Evolutionary conservation across 129 eudicot genomes (phyloP), one percentile per base, ranked within the genome.

Genomic region (Flaveria linearis): DNA sequence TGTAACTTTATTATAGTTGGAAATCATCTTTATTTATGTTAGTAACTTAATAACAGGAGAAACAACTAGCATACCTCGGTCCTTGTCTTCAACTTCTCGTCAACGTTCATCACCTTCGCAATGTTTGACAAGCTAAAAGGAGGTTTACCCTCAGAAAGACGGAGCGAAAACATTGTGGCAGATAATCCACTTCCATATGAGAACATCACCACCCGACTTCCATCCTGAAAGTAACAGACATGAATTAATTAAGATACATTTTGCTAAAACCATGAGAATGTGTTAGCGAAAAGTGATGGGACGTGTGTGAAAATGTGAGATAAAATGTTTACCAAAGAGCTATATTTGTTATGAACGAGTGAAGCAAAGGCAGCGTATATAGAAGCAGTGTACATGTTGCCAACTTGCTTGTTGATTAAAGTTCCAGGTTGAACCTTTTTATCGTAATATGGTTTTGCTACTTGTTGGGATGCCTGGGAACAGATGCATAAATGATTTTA

Each of bases 301-400:
- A 26, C 30, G 30, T 26, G 25, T 23, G 42, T 61, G 43, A 26
- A 61, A 61, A 26, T 5, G 68, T 6, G 12, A 17, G 42, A 9
- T 36, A 36, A 16, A 42, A 7, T 0, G 52, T 26, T 70, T 82
- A 92, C 97, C 97, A 92, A 69, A 67, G 92, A 28, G 84, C 81
- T 87, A 16, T 79, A 68, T 76, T 92, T 89, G 74, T 87, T 84
- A 86, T 92, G 97, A 71, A 92, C 46, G 33, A 92, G 91, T 43
- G 97, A 92, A 36, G 88, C 97, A 72, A 92, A 86, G 8, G 96
- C 97, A 0, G 96, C 90, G 50, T 92, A 92, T 72, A 92, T 82
- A 50, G 96, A 92, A 66, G 97, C 96, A 18, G 97, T 92, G 79
- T 92, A 92, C 92, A 88, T 92, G 78, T 92, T 92, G 43, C 97